Evolutionary conservation across 2,329 filamentous ascomycete species (phyloP), one percentile per base, ranked within the genome.

Genomic region (Amesomyces nigricolor): DNA sequence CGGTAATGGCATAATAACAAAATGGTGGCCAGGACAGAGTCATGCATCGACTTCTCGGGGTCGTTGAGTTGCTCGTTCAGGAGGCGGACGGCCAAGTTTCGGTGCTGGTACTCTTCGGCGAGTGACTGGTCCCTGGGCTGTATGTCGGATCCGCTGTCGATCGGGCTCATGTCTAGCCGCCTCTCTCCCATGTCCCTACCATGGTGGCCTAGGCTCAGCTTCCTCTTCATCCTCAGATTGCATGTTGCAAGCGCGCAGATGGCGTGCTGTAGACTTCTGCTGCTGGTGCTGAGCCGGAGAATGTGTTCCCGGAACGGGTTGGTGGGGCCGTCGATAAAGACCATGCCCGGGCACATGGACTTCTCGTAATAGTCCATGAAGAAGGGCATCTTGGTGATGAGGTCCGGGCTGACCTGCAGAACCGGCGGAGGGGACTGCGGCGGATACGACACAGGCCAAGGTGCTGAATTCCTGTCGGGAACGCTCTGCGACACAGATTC

Each of bases 311-410:
- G 81, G 68, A 92, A 96, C 1, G 92, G 92, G 69, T 96, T 96
- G 59, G 79, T 80, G 1, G 88, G 87, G 10, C 86, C 86, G 68
- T 97, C 92, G 69, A 96, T 91, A 62, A 91, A 89, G 49, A 96
- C 91, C 71, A 96, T 88, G 57, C 90, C 89, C 5, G 89, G 89
- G 62, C 91, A 94, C 74, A 97, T 91, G 66, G 89, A 88, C 70
- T 90, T 91, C 67, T 91, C 87, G 72, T 95, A 96, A 72, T 96
- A 96, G 68, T 95, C 88, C 75, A 96, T 87, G 67, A 96, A 86
- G 71, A 88, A 95, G 62, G 88, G 86, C 75, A 95, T 87, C 67
- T 90, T 87, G 56, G 86, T 83, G 58, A 89, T 84, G 64, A 89
- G 74, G 70, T 87, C 74, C 68, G 80, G 67, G 78, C 76, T 77